Evolutionary conservation across 2,329 filamentous ascomycete genomes (phyloP).

Genomic region (Coniochaeta ligniaria): DNA sequence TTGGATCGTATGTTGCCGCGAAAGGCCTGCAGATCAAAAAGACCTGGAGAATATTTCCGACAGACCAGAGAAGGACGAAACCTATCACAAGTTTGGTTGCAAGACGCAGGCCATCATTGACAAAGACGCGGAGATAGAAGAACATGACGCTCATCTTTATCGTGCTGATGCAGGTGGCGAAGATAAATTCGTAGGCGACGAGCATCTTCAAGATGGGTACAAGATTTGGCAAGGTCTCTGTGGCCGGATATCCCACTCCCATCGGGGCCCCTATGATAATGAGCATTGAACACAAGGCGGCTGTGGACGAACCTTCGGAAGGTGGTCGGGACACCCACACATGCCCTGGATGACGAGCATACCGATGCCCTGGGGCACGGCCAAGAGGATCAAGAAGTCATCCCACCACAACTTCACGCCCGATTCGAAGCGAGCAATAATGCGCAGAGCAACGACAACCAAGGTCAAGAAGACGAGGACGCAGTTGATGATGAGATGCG

Average conservation of each 20-base stretch:
- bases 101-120: conserved; percentile 20
- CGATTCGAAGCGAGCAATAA: conserved; percentile 17
- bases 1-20: conserved; percentile 13
- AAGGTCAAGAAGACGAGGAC: conserved; percentile 14
- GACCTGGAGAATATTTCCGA: conserved; percentile 17
- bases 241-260: conserved; percentile 17
- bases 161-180: conserved; percentile 24
- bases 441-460: conserved; percentile 15
- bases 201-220: conserved; percentile 21
- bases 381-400: conserved; percentile 27
- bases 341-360: conserved; percentile 22
- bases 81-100: conserved; percentile 19
- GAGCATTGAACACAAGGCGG: too few species aligned
- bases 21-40: conserved; percentile 22
- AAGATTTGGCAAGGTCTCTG: conserved; percentile 16
- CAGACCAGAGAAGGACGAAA: conserved; percentile 17
- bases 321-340: conserved; percentile 15
- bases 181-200: conserved; percentile 29
- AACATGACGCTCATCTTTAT: conserved; percentile 32
- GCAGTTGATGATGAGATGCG: conserved; percentile 18
- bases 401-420: conserved; percentile 25
- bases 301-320: too few species aligned
- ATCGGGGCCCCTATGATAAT: conserved; percentile 15
- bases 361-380: conserved; percentile 21
- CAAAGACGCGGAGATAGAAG: conserved; percentile 35